These are phyloP conservation scores for Umbelopsis vinacea DNA, from an alignment of 192 early-diverging fungal species.

Conservation along the genomic window DNA sequence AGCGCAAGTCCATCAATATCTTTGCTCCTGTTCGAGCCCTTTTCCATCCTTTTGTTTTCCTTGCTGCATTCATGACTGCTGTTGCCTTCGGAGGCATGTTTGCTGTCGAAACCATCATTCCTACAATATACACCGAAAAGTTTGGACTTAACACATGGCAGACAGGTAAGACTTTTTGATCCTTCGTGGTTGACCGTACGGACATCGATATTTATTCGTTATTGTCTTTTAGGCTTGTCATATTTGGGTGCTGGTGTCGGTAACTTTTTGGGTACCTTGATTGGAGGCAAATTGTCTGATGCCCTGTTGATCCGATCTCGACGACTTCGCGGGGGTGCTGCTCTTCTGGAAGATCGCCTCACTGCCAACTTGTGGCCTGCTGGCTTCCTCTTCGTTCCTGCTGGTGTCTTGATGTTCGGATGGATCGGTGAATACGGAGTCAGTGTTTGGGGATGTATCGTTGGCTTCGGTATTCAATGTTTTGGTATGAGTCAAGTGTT, in stretches of 20 bases:
- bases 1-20: slow-evolving; percentile 27
- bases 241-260: slow-evolving; percentile 46
- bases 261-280: slow-evolving; percentile 44
- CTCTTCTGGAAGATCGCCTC: slow-evolving; percentile 48
- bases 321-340: slow-evolving; percentile 33
- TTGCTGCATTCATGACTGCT: slow-evolving; percentile 43
- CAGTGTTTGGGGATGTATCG: slow-evolving; percentile 43
- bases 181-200: slow-evolving; percentile 23
- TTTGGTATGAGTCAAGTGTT: slow-evolving; percentile 53
- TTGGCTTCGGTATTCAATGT: slow-evolving; percentile 49
- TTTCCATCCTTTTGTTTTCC: slow-evolving; percentile 44
- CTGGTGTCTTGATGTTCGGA: slow-evolving; percentile 51
- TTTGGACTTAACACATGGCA: slow-evolving; percentile 37
- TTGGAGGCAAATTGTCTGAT: slow-evolving; percentile 49
- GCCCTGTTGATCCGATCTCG: slow-evolving; percentile 36
- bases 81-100: slow-evolving; percentile 56
- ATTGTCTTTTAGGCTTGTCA: slow-evolving; percentile 32
- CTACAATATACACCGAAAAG: slow-evolving; percentile 13
- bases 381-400: slow-evolving; percentile 46
- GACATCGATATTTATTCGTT: no score
- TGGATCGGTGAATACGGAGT: slow-evolving; percentile 44
- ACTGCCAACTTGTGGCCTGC: slow-evolving; percentile 48
- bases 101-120: slow-evolving; percentile 43
- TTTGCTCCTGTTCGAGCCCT: slow-evolving; percentile 29
- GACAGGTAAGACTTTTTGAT: slow-evolving; percentile 32